Conservation (phyloP, 495 filamentous ascomycete genomes). For the Chaetomium fimeti region DNA sequence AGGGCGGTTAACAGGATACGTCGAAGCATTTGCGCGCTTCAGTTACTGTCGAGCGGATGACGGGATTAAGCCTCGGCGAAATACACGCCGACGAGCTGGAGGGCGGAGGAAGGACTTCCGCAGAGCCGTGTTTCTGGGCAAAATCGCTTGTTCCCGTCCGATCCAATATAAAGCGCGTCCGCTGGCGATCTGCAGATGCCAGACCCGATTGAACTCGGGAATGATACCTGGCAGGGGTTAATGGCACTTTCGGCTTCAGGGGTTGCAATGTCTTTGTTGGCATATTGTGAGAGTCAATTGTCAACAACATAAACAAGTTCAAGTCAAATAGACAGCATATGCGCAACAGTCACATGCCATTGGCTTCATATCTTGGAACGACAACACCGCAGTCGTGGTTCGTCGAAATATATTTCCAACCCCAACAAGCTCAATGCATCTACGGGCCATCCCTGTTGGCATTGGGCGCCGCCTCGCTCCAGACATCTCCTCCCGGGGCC, state of each 20-base stretch:
- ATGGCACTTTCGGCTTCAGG: not conserved
- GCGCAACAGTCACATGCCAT: no score
- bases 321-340: no score
- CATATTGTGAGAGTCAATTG: no score
- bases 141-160: constrained; percentile 10
- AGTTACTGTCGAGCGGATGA: not conserved
- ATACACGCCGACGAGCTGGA: not conserved
- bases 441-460: constrained; percentile 24
- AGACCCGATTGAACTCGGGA: not conserved
- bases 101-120: constrained; percentile 19
- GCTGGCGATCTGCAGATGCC: not conserved
- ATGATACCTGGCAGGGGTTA: not conserved
- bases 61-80: constrained; percentile 8
- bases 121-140: constrained; percentile 17
- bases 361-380: not conserved
- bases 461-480: constrained; percentile 27
- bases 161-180: not conserved
- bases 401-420: not conserved
- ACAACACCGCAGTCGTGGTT: not conserved
- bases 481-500: constrained; percentile 25
- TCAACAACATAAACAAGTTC: no score
- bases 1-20: not conserved
- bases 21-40: not conserved
- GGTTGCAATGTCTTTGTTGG: no score
- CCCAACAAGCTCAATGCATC: not conserved